Evolutionary conservation across 148 eudicot genomes (phyloP).

Genomic region (Chenopodium berlandieri): DNA sequence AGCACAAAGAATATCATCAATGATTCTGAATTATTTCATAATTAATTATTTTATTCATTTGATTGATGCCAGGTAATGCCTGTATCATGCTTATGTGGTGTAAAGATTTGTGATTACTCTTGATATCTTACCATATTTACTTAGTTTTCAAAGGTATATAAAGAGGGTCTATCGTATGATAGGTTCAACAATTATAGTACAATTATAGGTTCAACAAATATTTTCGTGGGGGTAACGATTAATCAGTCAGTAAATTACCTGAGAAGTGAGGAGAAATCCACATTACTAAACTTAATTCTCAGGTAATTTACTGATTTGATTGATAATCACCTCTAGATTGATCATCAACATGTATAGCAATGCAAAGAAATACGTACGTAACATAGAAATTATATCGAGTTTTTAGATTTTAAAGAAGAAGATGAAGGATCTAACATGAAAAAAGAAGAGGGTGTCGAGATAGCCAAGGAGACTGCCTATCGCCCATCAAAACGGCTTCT

Average conservation of each 20-base stretch:
- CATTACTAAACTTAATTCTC: neutral
- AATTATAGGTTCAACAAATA: neutral
- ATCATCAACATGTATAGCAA: neutral
- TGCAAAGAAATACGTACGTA: neutral
- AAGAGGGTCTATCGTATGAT: neutral
- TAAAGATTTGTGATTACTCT: neutral
- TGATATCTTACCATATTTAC: neutral
- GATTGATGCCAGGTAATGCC: neutral
- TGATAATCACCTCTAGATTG: neutral
- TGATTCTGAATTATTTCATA: no score
- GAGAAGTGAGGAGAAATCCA: neutral
- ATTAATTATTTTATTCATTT: no score
- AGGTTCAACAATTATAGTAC: no score
- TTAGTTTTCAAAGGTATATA: no score
- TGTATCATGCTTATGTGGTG: neutral
- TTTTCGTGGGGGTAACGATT: neutral
- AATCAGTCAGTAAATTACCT: neutral
- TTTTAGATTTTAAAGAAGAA: neutral
- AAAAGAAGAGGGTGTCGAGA: conserved; percentile 30
- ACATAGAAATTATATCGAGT: neutral
- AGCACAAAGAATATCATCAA: no score
- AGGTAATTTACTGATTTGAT: conserved; percentile 1
- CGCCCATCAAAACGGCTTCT: neutral
- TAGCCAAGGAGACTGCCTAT: conserved; percentile 39
- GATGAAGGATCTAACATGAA: conserved; percentile 21